Percentiles rank a stretch among this genome's conserved stretches.
phyloP scores from a whole-genome alignment of 2,329 filamentous ascomycete genomes.

The Waltergamsia citrina region DNA sequence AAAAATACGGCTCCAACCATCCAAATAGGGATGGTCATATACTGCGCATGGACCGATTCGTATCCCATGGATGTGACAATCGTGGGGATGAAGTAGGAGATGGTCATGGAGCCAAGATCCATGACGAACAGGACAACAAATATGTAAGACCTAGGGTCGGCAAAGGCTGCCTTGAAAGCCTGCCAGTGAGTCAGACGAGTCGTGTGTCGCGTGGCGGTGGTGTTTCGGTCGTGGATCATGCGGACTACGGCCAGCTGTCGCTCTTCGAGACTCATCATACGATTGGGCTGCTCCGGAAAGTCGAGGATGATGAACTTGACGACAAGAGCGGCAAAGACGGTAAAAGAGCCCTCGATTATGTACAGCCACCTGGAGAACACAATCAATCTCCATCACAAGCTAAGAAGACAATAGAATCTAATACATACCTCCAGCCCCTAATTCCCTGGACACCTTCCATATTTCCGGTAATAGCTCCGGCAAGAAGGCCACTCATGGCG shows the following conservation, averaged over 20 bases:
- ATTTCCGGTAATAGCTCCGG: constrained; percentile 49
- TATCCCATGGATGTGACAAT: constrained; percentile 40
- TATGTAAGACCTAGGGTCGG: constrained; percentile 35
- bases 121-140: constrained; percentile 41
- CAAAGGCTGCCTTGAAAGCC: constrained; percentile 21
- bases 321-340: constrained; percentile 36
- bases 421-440: constrained; percentile 46
- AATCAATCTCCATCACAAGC: no score
- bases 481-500: constrained; percentile 54
- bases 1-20: constrained; percentile 15
- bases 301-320: constrained; percentile 56
- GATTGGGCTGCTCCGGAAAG: constrained; percentile 49
- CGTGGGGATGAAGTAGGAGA: constrained; percentile 45
- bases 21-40: constrained; percentile 30
- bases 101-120: constrained; percentile 31
- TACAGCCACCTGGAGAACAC: constrained; percentile 68
- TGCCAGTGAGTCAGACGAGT: constrained; percentile 15
- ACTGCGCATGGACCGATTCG: constrained; percentile 28
- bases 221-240: constrained; percentile 28
- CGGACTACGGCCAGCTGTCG: constrained; percentile 52
- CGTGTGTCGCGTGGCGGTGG: constrained; percentile 5
- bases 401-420: no score
- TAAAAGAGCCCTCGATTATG: constrained; percentile 55
- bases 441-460: constrained; percentile 42
- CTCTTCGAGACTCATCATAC: constrained; percentile 52